phyloP scores from a whole-genome alignment of 2,329 filamentous ascomycete genomes.

The Chaetothyriales sp. region DNA sequence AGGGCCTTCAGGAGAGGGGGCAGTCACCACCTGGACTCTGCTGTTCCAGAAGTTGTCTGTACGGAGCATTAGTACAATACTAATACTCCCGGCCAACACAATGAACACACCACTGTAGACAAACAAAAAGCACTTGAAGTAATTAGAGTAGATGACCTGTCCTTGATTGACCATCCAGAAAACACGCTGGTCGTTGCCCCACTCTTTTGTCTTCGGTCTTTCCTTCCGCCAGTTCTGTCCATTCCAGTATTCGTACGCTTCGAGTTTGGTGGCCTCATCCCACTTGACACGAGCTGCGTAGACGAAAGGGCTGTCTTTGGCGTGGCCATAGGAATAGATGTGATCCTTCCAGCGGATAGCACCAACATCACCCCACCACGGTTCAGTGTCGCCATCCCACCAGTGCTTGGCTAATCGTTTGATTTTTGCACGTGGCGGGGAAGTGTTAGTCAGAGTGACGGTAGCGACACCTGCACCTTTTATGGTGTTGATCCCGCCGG shows the following conservation, averaged over 20 bases:
- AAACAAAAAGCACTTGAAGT: slow-evolving; percentile 17
- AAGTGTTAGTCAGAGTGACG: slow-evolving; percentile 8
- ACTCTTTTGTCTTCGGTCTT: slow-evolving; percentile 3
- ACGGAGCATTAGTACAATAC: background rate
- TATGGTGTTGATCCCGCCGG: slow-evolving; percentile 15
- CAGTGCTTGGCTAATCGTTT: slow-evolving; percentile 13
- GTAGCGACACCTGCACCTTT: slow-evolving; percentile 17
- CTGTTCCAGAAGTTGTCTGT: slow-evolving; percentile 17
- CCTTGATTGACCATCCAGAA: slow-evolving; percentile 21
- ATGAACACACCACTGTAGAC: slow-evolving; percentile 15
- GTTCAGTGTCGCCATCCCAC: slow-evolving; percentile 17
- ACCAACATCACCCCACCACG: slow-evolving; percentile 19
- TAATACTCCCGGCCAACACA: too few species aligned
- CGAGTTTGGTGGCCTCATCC: slow-evolving; percentile 10
- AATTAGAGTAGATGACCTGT: slow-evolving; percentile 17
- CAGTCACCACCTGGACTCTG: slow-evolving; percentile 11
- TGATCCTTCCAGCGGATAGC: slow-evolving; percentile 11
- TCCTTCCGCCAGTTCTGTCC: slow-evolving; percentile 14
- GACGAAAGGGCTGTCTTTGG: slow-evolving; percentile 15
- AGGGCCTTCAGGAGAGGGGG: slow-evolving; percentile 16
- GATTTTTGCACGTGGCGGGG: slow-evolving; percentile 7
- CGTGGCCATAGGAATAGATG: slow-evolving; percentile 19
- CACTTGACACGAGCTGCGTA: slow-evolving; percentile 14
- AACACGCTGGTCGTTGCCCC: slow-evolving; percentile 17
- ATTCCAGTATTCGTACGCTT: slow-evolving; percentile 19